Conservation (phyloP, 805 yeast genomes). For the Wickerhamiella australiensis region DNA sequence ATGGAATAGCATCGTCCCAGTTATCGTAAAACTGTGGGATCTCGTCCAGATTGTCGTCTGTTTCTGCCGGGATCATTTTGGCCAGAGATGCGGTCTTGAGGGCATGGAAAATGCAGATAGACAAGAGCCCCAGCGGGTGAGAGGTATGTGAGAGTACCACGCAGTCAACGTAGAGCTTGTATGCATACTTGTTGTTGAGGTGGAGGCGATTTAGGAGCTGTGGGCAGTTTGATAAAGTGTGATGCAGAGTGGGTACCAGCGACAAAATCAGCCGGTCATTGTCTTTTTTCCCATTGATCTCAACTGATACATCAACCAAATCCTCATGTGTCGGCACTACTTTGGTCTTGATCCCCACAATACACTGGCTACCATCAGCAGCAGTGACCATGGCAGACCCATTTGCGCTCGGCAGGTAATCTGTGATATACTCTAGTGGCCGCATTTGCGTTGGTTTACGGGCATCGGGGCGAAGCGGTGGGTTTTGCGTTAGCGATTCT, state of each 20-base stretch:
- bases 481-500: slow-evolving; percentile 49
- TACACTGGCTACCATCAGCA: slow-evolving; percentile 86
- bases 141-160: slow-evolving; percentile 65
- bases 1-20: slow-evolving; percentile 47
- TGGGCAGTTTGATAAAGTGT: slow-evolving; percentile 31
- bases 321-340: slow-evolving; percentile 40
- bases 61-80: slow-evolving; percentile 44
- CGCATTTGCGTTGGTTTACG: slow-evolving; percentile 63
- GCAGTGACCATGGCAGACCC: slow-evolving; percentile 84
- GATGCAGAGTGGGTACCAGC: slow-evolving; percentile 49
- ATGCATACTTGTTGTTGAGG: slow-evolving; percentile 64
- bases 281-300: slow-evolving; percentile 55
- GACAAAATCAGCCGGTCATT: slow-evolving; percentile 59
- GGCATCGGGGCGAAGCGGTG: slow-evolving; percentile 78
- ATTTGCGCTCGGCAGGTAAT: slow-evolving; percentile 74
- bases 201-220: slow-evolving; percentile 42
- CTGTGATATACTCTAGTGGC: slow-evolving; percentile 72
- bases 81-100: slow-evolving; percentile 69
- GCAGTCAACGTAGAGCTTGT: slow-evolving; percentile 66
- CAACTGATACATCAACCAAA: slow-evolving; percentile 64
- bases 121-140: slow-evolving; percentile 67
- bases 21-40: slow-evolving; percentile 87
- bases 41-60: slow-evolving; percentile 53
- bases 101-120: slow-evolving; percentile 73
- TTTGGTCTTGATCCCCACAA: slow-evolving; percentile 79